phyloP scores from a whole-genome alignment of 1,139 yeast genomes.

The Geotrichum europaeum region DNA sequence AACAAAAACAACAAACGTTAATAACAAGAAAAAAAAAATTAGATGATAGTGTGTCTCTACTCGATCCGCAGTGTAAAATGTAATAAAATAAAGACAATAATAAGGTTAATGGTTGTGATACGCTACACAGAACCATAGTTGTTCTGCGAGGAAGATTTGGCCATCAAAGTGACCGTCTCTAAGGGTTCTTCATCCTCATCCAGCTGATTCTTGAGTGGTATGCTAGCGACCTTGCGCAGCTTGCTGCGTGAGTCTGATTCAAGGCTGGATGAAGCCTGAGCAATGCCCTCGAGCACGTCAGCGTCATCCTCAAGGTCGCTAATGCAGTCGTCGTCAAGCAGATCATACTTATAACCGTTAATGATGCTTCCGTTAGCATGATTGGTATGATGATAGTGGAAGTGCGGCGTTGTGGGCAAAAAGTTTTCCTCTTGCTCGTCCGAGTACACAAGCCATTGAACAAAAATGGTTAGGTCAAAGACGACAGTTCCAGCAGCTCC shows the following conservation, averaged over 20 bases:
- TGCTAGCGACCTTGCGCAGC: neutral
- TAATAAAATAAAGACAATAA: neutral
- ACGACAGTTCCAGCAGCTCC: constrained; percentile 84
- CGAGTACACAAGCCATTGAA: constrained; percentile 44
- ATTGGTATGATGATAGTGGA: constrained; percentile 1
- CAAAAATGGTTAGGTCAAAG: constrained; percentile 70
- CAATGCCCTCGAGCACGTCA: neutral
- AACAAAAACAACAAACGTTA: neutral
- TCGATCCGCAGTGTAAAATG: neutral
- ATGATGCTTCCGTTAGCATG: neutral
- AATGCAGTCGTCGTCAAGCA: neutral
- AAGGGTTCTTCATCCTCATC: neutral
- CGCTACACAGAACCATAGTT: neutral
- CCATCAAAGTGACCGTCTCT: neutral
- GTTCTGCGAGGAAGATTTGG: neutral
- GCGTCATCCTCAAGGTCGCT: constrained; percentile 6
- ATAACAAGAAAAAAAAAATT: neutral
- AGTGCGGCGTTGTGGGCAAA: constrained; percentile 10
- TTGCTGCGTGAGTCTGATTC: neutral
- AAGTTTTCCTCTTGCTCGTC: constrained; percentile 2
- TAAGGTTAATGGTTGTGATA: neutral
- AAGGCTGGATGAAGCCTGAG: neutral
- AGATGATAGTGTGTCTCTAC: neutral
- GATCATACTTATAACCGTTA: constrained; percentile 1
- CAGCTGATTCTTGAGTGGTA: neutral